Percentiles rank a stretch among this genome's conserved stretches.
phyloP scores from a whole-genome alignment of 1,284 basidiomycete species.

The Microstroma glucosiphilum region DNA sequence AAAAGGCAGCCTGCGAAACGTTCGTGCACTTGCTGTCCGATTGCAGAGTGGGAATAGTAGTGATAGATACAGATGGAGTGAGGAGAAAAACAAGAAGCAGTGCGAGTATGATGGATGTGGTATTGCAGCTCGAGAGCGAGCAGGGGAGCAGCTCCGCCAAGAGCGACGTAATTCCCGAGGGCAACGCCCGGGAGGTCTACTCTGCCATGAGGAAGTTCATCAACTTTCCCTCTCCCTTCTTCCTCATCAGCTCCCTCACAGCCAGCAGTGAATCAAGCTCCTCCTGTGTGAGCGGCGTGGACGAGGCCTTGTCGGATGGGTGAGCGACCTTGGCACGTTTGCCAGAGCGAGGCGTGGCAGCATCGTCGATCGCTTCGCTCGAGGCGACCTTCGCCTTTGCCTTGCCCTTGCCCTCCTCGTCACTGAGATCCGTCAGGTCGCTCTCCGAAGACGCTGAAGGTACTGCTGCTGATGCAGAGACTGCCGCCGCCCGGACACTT shows the following conservation, averaged over 20 bases:
- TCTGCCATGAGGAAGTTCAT: background rate
- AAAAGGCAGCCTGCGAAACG: too few relatives aligned
- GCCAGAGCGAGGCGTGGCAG: background rate
- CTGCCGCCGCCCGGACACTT: background rate
- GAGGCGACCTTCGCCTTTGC: background rate
- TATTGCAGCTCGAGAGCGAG: too few relatives aligned
- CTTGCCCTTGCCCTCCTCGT: background rate
- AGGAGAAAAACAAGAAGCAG: too few relatives aligned
- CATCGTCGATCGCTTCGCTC: background rate
- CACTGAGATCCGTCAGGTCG: background rate
- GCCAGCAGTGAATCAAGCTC: background rate
- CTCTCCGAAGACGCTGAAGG: background rate
- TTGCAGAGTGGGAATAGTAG: too few relatives aligned
- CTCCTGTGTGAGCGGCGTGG: background rate
- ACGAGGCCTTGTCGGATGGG: background rate
- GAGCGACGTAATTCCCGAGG: too few relatives aligned
- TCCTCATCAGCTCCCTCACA: slow-evolving; percentile 2
- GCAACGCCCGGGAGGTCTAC: too few relatives aligned
- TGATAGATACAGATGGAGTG: too few relatives aligned
- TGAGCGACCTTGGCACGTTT: background rate
- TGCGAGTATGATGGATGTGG: too few relatives aligned
- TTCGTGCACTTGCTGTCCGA: too few relatives aligned
- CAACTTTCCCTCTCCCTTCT: background rate
- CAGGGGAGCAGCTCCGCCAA: too few relatives aligned
- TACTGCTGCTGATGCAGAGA: background rate